Base-by-base conservation (phyloP, 306 rosid genomes). In the Dalbergia cochinchinensis region DNA sequence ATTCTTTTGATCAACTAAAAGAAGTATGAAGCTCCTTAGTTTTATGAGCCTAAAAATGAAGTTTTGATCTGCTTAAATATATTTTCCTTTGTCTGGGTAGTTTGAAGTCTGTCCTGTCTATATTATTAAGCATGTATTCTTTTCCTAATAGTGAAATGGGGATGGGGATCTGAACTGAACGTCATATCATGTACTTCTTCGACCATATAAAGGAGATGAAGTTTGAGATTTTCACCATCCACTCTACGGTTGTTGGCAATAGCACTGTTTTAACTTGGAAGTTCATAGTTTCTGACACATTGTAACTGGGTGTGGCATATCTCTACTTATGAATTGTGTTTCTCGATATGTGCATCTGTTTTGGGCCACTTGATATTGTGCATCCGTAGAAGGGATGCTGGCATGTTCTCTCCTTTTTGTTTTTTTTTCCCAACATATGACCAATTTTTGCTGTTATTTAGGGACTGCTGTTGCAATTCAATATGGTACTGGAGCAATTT, bases 391-490 rank as follows among this genome's bases (percentile, higher is more conserved):
- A 16, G 62, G 61, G 33, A 65, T 75, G 55, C 33, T 50, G n/a
- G 18, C 58, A 15, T 53, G 35, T 26, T 65, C 4, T 51, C 45
- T 82, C 55, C 41, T 37, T 37, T 37, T 37, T 37, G 7, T 26
- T 26, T 26, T 26, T 26, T 70, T 39, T 57, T 10, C 55, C 2
- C 18, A 26, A 42, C 48, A 7, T 50, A 11, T 59, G 20, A 11
- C 44, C 61, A 80, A 26, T 45, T 41, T 31, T 68, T 39, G 15
- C 42, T 74, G 54, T 74, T 31, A 14, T 83, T 39, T 84, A 95
- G 99, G 99, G 65, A 90, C 92, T 51, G 18, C 86, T 78, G 99
- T 97, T 84, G 79, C 97, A 37, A 95, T 95, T 82, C 91, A 80
- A 39, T 95, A 95, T 88, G 99, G 98, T 39, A 85, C 87, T 9